phyloP scores from a whole-genome alignment of 106 monocot genomes.

The Dendrobium officinale region DNA sequence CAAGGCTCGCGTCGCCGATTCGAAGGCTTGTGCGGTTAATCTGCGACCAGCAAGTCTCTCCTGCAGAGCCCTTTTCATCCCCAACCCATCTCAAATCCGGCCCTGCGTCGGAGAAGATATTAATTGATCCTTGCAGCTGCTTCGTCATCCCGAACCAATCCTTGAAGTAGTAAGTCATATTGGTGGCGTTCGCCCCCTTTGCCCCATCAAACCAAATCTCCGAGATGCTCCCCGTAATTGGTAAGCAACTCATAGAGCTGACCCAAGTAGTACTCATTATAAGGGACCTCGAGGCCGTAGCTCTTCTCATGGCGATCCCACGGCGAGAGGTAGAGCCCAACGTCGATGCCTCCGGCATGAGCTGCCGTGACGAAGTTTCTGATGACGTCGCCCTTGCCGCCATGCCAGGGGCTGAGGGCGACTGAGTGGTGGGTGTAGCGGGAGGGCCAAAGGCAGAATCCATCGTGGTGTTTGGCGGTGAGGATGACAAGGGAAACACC shows the following conservation, averaged over 20 bases:
- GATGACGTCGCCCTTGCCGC: constrained; percentile 64
- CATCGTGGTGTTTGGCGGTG: constrained; percentile 86
- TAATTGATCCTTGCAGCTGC: constrained; percentile 68
- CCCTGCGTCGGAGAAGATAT: constrained; percentile 92
- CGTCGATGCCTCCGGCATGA: constrained; percentile 39
- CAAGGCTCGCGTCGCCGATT: constrained; percentile 54
- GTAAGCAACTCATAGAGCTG: constrained; percentile 68
- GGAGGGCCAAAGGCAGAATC: constrained; percentile 96
- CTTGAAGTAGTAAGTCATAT: constrained; percentile 79
- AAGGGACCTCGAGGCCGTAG: constrained; percentile 55
- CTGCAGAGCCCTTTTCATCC: constrained; percentile 71
- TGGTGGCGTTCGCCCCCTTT: constrained; percentile 60
- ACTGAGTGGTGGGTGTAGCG: constrained; percentile 67
- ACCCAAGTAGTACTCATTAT: constrained; percentile 79
- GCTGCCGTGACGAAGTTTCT: constrained; percentile 54
- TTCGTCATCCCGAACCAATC: constrained; percentile 71
- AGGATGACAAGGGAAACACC: constrained; percentile 66
- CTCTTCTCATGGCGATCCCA: constrained; percentile 84
- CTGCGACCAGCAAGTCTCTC: constrained; percentile 70
- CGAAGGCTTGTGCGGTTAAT: constrained; percentile 51
- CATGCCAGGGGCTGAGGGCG: constrained; percentile 50
- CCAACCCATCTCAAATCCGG: constrained; percentile 88
- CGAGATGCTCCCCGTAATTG: constrained; percentile 52
- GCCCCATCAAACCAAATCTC: constrained; percentile 99
- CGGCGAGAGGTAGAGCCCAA: constrained; percentile 78